Evolutionary conservation across 176 grass and related monocot species (phyloP), one percentile per base, ranked within the genome.

Genomic region (Tillandsia leiboldiana): DNA sequence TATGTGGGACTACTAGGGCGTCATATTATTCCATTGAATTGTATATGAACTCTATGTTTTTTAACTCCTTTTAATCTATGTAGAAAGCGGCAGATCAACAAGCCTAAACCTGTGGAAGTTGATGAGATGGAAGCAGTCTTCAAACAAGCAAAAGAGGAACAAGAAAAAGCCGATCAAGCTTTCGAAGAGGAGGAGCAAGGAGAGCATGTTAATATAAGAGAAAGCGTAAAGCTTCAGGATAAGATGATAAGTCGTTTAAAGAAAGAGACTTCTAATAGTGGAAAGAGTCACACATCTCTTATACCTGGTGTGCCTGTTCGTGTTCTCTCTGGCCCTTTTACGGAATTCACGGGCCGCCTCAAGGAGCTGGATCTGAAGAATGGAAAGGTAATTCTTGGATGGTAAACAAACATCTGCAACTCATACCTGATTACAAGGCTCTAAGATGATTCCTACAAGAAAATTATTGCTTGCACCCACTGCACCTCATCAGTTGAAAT

Each of bases 71-170:
- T 77, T 9, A 11, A 17, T 24, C 65, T 72, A 51, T 84, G 78
- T 66, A 97, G 94, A 29, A 87, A 85, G 65, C 70, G 87, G 72
- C 87, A 87, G 75, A 90, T 99, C 82, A 90, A 85, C 83, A 99
- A 93, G 76, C 89, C 84, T 74, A 93, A 82, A 78, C 87, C 82
- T 51, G 82, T 93, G 79, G 71, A 77, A 63, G 9, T 66, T 50
- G 87, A 99, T 67, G 87, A 93, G 61, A 80, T 93, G 73, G 79
- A 99, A 75, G 85, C 86, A 4, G 82, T 87, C 71, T 73, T 90
- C 69, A 66, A 28, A 72, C 74, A 83, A 77, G 87, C 91, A 80
- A 93, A 87, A 71, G 84, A 84, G 64, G 84, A 90, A 50, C 94
- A 99, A 84, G 79, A 88, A 49, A 86, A 56, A 65, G 80, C 27